Evolutionary conservation across 148 eudicot genomes (phyloP), one percentile per base, ranked within the genome.

Genomic region (Rhododendron mucronatum): DNA sequence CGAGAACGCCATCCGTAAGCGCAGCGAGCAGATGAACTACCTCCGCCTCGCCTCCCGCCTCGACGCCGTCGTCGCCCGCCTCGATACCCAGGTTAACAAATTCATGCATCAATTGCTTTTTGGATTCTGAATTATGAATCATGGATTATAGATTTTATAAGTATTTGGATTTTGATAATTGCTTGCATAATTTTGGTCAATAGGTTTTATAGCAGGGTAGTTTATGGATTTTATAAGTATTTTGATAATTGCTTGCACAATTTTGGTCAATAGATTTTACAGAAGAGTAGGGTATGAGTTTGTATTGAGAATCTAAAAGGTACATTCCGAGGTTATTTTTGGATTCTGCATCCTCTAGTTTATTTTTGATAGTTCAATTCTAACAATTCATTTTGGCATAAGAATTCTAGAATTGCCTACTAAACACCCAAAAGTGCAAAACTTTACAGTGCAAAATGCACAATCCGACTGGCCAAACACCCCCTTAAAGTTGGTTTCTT

Each of bases 11-110:
- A 90, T 92, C 85, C 89, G 92, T n/a, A 90, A 92, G 86, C 93
- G 92, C 78, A 87, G 45, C 87, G 94, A 92, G 88, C 94, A 92
- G 88, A 91, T 91, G 94, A 92, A 92, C 41, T 92, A 92, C 83
- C 94, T 92, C 82, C 94, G 94, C 6, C 82, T 92, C 14, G 35
- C 94, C 20, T 92, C 94, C 33, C 91, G 94, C 8, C 94, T 92
- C 87, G 94, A 92, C 85, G 94, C 93, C 74, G 94, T 92, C 61
- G 91, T 89, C 12, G 87, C 94, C 7, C 79, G 94, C 35, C 94
- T 92, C 81, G 91, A 92, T 57, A 92, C 94, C 20, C 94, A 71
- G 76, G 76, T 71, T 1, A 30, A 55, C 61, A 16, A 55, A 14
- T 71, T 30, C 4, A 65, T 11, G 33, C 73, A 10, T 26, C 65